These are phyloP conservation scores for Leptographium procerum DNA, from an alignment of 2,329 filamentous ascomycete species.

Conservation along the genomic window DNA sequence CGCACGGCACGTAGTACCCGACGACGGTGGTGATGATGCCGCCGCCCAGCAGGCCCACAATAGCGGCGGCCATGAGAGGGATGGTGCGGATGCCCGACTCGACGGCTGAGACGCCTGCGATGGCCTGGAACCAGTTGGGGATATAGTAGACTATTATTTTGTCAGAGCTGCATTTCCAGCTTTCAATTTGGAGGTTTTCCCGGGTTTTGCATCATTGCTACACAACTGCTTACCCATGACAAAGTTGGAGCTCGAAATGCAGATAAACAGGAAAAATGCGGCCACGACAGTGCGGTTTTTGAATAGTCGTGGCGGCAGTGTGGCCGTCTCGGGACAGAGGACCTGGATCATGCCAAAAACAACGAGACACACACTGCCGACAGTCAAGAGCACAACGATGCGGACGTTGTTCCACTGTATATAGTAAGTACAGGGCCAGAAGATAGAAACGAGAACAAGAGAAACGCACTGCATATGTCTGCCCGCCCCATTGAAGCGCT, in stretches of 20 bases:
- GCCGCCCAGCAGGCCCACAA: conserved; percentile 24
- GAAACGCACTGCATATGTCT: conserved; percentile 6
- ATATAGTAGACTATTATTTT: conserved; percentile 6
- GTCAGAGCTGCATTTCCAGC: background rate
- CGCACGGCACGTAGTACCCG: conserved; percentile 22
- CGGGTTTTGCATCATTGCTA: background rate
- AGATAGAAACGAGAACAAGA: background rate
- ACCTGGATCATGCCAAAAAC: conserved; percentile 22
- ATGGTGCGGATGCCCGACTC: conserved; percentile 28
- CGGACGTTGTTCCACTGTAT: conserved; percentile 8
- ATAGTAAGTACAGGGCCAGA: background rate
- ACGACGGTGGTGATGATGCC: conserved; percentile 23
- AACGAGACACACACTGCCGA: conserved; percentile 19
- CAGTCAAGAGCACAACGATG: conserved; percentile 24
- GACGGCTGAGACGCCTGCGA: conserved; percentile 24
- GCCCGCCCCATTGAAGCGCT: conserved; percentile 30
- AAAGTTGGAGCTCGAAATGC: background rate
- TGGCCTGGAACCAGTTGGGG: conserved; percentile 31
- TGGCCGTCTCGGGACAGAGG: conserved; percentile 23
- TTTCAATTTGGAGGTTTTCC: background rate
- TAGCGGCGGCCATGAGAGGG: conserved; percentile 25
- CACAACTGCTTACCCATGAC: background rate
- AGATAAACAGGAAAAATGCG: background rate
- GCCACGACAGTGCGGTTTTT: conserved; percentile 19
- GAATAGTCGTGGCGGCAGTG: conserved; percentile 28